These are phyloP conservation scores for Phytophthora citrophthora DNA, from an alignment of 352 stramenopile genomes.

Conservation along the genomic window DNA sequence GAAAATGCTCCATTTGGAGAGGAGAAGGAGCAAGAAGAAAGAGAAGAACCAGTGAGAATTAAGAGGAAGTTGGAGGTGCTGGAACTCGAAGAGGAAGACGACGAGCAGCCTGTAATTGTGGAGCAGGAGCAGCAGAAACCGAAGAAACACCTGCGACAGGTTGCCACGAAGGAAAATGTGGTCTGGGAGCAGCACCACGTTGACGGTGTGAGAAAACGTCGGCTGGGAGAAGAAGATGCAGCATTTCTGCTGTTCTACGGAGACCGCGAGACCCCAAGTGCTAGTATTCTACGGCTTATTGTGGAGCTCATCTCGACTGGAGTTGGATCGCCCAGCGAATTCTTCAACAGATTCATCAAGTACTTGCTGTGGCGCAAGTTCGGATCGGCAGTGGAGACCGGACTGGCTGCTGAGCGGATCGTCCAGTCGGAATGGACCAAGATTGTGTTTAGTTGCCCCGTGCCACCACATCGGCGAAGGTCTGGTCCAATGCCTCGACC, in stretches of 20 bases:
- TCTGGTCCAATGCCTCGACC: constrained; percentile 48
- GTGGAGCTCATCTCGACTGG: constrained; percentile 64
- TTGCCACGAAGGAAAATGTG: constrained; percentile 12
- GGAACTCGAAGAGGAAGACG: constrained; percentile 31
- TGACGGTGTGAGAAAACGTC: constrained; percentile 30
- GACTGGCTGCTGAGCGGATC: constrained; percentile 42
- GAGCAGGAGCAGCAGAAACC: constrained; percentile 15
- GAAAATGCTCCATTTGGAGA: not conserved
- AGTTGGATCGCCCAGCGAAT: constrained; percentile 37
- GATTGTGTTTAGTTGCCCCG: constrained; percentile 69
- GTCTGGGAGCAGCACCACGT: constrained; percentile 18
- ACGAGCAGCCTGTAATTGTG: constrained; percentile 18
- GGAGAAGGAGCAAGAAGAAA: constrained; percentile 35
- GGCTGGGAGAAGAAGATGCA: constrained; percentile 68
- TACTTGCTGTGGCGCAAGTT: constrained; percentile 66
- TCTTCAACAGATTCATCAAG: constrained; percentile 46
- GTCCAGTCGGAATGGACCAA: constrained; percentile 82
- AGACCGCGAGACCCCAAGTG: constrained; percentile 50
- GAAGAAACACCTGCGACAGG: constrained; percentile 14
- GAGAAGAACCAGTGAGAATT: constrained; percentile 26
- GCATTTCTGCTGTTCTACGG: constrained; percentile 78
- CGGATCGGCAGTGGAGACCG: constrained; percentile 42
- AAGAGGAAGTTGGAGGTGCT: constrained; percentile 36
- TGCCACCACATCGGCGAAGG: constrained; percentile 35
- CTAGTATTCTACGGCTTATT: constrained; percentile 56